A percentile compares a stretch with the other conserved stretches of the same genome.
phyloP scores from a whole-genome alignment of 768 basidiomycete genomes.

The Hericium coralloides region DNA sequence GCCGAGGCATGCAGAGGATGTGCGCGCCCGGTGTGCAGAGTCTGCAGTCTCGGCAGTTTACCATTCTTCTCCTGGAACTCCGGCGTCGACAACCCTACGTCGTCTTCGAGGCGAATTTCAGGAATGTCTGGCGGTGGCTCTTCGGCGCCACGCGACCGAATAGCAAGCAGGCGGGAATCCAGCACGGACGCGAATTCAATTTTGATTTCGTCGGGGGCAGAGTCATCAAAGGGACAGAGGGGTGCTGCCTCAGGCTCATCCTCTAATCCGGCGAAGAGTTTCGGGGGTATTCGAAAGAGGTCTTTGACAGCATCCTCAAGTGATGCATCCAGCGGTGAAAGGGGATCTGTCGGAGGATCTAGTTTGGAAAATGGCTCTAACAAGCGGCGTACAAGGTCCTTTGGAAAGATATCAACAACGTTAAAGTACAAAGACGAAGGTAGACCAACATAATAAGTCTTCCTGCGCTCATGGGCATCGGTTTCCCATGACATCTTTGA shows the following conservation, averaged over 20 bases:
- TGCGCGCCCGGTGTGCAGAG: constrained; percentile 27
- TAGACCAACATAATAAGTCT: constrained; percentile 60
- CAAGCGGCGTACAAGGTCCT: constrained; percentile 66
- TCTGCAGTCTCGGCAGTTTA: constrained; percentile 5
- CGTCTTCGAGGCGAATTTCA: constrained; percentile 26
- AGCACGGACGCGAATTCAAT: constrained; percentile 37
- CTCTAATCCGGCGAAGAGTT: constrained; percentile 10
- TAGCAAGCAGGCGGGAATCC: constrained; percentile 40
- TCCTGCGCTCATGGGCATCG: constrained; percentile 51
- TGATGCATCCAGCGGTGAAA: constrained; percentile 7
- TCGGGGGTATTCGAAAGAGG: constrained; percentile 11
- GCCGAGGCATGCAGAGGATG: constrained; percentile 56
- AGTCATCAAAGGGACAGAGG: constrained; percentile 8
- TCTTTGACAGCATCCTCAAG: constrained; percentile 13
- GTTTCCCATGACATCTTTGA: constrained; percentile 50
- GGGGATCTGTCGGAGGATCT: constrained; percentile 11
- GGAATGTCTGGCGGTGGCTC: constrained; percentile 24
- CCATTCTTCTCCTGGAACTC: constrained; percentile 36
- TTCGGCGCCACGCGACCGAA: constrained; percentile 24
- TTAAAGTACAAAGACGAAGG: background rate
- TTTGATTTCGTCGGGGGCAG: constrained; percentile 4
- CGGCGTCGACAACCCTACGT: constrained; percentile 9
- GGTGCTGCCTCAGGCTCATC: constrained; percentile 8
- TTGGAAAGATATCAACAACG: constrained; percentile 7
- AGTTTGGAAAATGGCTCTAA: constrained; percentile 43